Evolutionary conservation across 2,329 filamentous ascomycete species (phyloP), one percentile per base, ranked within the genome.

Genomic region (Fusarium brevicatenulatum): DNA sequence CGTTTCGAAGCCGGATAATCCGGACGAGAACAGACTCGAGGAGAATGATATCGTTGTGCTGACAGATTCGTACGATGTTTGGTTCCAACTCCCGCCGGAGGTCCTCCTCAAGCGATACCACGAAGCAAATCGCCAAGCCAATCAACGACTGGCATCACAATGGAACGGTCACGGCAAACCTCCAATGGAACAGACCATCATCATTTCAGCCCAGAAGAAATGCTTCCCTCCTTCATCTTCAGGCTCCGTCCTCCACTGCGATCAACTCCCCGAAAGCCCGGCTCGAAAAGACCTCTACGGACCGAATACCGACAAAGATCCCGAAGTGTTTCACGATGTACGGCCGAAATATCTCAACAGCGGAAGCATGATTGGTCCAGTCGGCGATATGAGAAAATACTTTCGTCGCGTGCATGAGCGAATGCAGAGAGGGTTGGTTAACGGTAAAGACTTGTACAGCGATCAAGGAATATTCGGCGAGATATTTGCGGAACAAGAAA

Each of bases 401-500:
- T 69, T 78, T 23, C 71, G 72, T 13, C 75, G 76, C 0, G 74
- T 65, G 7, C 56, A 73, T 7, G 71, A 74, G 12, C 68, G 68
- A 9, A 74, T 81, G 60, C 62, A 75, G 4, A 63, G 61, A 15
- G 66, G 56, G 1, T 37, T 64, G 9, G 56, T 56, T 1, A 59
- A 63, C 0, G 64, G 71, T 0, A 50, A 37, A 2, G 19, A 66
- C 1, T 43, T 80, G 0, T 72, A 68, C 34, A 77, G 75, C 32
- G 78, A 81, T 16, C 80, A 81, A 32, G 78, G 75, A 11, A 44
- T 80, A 11, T 74, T 79, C 23, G 78, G 61, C 0, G 75, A 80
- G 18, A 70, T 81, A 1, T 76, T 79, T 13, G 78, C 75, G 0
- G 78, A 80, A 68, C 76, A 75, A 36, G 74, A 77, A 39, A 54